Percentiles rank a stretch among this genome's conserved stretches.
These are phyloP conservation scores for Barbatosphaeria neglecta DNA, from an alignment of 495 filamentous ascomycete genomes.

Conservation along the genomic window DNA sequence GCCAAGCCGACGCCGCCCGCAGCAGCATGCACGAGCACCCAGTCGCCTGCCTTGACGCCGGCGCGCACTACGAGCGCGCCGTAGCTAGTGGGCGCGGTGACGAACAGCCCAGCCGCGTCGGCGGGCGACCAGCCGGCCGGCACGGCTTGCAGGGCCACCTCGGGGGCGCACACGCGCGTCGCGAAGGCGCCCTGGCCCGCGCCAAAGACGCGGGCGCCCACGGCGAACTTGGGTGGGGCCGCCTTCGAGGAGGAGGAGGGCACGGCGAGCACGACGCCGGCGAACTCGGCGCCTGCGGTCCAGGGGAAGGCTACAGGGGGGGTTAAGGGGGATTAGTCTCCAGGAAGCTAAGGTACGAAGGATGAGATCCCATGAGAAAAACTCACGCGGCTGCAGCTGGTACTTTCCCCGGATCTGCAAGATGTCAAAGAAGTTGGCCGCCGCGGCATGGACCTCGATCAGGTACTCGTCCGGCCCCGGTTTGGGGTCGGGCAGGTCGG, in stretches of 20 bases:
- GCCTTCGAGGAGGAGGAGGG: slow-evolving; percentile 28
- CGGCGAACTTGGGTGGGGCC: slow-evolving; percentile 40
- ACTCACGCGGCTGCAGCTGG: slow-evolving; percentile 47
- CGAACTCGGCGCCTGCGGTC: slow-evolving; percentile 79
- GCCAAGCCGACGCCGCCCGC: slow-evolving; percentile 87
- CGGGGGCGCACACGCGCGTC: slow-evolving; percentile 54
- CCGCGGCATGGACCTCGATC: slow-evolving; percentile 76
- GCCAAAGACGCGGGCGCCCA: slow-evolving; percentile 78
- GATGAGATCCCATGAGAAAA: background rate
- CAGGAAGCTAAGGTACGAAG: background rate
- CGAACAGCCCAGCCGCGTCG: slow-evolving; percentile 79
- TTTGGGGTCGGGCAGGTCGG: slow-evolving; percentile 57
- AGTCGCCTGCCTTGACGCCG: slow-evolving; percentile 65
- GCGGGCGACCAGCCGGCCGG: slow-evolving; percentile 71
- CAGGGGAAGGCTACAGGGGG: slow-evolving; percentile 58
- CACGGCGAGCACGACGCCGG: slow-evolving; percentile 58
- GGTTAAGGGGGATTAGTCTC: too few relatives aligned
- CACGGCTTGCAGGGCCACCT: slow-evolving; percentile 57
- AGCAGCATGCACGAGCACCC: slow-evolving; percentile 83
- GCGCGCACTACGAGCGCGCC: slow-evolving; percentile 72
- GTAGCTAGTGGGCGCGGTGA: slow-evolving; percentile 86
- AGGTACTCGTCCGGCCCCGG: slow-evolving; percentile 68
- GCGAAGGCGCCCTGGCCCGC: slow-evolving; percentile 80
- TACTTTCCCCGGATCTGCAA: slow-evolving; percentile 77
- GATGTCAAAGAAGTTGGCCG: slow-evolving; percentile 93